phyloP scores from a whole-genome alignment of 768 basidiomycete genomes.

The Vararia minispora region DNA sequence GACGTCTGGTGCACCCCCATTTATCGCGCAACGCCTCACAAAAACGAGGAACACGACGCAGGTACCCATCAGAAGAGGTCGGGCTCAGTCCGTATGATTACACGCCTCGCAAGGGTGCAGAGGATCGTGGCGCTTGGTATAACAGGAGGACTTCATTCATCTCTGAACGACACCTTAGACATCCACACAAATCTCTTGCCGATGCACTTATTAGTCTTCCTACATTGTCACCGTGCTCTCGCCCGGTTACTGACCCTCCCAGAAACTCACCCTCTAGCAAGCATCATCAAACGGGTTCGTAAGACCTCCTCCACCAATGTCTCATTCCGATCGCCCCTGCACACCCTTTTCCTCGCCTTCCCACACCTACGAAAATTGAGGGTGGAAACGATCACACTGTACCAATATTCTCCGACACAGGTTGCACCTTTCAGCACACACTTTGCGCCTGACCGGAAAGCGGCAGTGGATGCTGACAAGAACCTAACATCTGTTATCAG shows the following conservation, averaged over 20 bases:
- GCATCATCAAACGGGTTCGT: neutral
- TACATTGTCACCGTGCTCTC: neutral
- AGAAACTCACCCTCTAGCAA: constrained; percentile 3
- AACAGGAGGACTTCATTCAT: constrained; percentile 13
- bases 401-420: neutral
- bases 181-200: constrained; percentile 9
- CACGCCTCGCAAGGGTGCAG: constrained; percentile 9
- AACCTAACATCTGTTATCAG: neutral
- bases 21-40: too few species aligned
- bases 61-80: accelerated
- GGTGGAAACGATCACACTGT: constrained; percentile 6
- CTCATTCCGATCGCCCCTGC: constrained; percentile 10
- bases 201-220: neutral
- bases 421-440: neutral
- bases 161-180: constrained; percentile 7
- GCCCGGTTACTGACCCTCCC: constrained; percentile 10
- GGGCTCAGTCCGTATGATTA: neutral
- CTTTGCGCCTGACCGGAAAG: constrained; percentile 1
- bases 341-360: constrained; percentile 8
- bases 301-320: neutral
- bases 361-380: too few species aligned
- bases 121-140: constrained; percentile 10
- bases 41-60: too few species aligned
- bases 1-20: constrained; percentile 12
- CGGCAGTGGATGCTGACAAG: neutral